Conservation (phyloP, 179 eudicot genomes). For the Drosera spatulata region DNA sequence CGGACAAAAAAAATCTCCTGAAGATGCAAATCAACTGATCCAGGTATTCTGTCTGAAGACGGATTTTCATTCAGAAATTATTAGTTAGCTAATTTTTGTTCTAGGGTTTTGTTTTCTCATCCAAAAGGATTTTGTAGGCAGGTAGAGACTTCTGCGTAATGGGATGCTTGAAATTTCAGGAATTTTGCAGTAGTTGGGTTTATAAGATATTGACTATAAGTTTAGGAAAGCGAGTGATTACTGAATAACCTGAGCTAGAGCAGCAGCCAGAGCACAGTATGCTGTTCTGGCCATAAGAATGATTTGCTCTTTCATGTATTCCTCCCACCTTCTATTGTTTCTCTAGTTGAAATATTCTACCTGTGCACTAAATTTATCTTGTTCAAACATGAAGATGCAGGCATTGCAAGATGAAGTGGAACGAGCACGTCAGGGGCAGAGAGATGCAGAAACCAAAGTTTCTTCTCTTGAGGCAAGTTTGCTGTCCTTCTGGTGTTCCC, state of each 20-base stretch:
- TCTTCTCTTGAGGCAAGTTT: constrained; percentile 74
- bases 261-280: too few relatives aligned
- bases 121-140: background rate
- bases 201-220: too few relatives aligned
- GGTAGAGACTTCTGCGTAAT: background rate
- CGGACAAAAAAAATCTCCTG: constrained; percentile 87
- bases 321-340: too few relatives aligned
- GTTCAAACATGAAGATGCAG: constrained; percentile 53
- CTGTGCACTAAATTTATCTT: background rate
- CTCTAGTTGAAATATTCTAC: too few relatives aligned
- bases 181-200: background rate
- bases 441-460: constrained; percentile 94
- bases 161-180: background rate
- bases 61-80: background rate
- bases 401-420: constrained; percentile 99
- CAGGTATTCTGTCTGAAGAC: constrained; percentile 35
- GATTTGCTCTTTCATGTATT: too few relatives aligned
- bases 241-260: too few relatives aligned
- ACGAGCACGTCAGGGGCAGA: constrained; percentile 88
- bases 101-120: background rate
- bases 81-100: background rate
- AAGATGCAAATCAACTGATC: constrained; percentile 83
- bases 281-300: too few relatives aligned
- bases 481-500: background rate
- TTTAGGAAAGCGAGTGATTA: too few relatives aligned